These are phyloP conservation scores for Eremothecium sinecaudum DNA, from an alignment of 1,139 yeast genomes.

Conservation along the genomic window DNA sequence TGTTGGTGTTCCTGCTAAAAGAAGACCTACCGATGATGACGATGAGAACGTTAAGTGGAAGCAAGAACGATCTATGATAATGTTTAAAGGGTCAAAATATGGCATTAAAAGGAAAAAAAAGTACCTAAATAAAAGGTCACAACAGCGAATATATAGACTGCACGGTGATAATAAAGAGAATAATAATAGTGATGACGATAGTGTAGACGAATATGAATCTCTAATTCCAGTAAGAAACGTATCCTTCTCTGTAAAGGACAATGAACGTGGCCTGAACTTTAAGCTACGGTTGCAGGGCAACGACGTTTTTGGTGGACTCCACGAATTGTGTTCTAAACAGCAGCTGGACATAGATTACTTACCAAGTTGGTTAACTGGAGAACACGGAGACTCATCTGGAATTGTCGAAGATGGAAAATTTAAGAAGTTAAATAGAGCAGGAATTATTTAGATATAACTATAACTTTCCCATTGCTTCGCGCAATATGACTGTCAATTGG, in stretches of 20 bases:
- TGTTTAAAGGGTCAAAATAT: constrained; percentile 47
- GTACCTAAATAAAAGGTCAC: constrained; percentile 33
- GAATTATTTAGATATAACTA: constrained; percentile 9
- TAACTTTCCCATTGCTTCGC: constrained; percentile 17
- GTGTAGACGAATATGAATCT: constrained; percentile 15
- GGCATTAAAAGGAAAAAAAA: constrained; percentile 34
- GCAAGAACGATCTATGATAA: constrained; percentile 34
- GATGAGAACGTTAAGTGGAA: constrained; percentile 27
- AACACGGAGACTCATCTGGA: constrained; percentile 48
- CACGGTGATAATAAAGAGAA: constrained; percentile 10
- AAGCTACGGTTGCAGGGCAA: constrained; percentile 50
- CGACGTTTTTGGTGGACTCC: constrained; percentile 77
- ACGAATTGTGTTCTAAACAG: constrained; percentile 53
- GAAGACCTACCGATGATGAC: constrained; percentile 19
- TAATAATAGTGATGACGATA: neutral
- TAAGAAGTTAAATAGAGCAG: constrained; percentile 10
- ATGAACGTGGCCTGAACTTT: constrained; percentile 27
- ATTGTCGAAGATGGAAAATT: constrained; percentile 39
- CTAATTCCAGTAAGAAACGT: constrained; percentile 19
- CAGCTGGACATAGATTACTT: constrained; percentile 44
- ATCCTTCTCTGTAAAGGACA: constrained; percentile 13
- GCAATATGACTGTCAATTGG: constrained; percentile 18
- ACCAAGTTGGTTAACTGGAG: constrained; percentile 80
- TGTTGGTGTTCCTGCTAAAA: constrained; percentile 2
- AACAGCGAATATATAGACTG: constrained; percentile 16